Evolutionary conservation across 164 flowering plant species (phyloP), one percentile per base, ranked within the genome.

Genomic region (Nymphaea thermarum): DNA sequence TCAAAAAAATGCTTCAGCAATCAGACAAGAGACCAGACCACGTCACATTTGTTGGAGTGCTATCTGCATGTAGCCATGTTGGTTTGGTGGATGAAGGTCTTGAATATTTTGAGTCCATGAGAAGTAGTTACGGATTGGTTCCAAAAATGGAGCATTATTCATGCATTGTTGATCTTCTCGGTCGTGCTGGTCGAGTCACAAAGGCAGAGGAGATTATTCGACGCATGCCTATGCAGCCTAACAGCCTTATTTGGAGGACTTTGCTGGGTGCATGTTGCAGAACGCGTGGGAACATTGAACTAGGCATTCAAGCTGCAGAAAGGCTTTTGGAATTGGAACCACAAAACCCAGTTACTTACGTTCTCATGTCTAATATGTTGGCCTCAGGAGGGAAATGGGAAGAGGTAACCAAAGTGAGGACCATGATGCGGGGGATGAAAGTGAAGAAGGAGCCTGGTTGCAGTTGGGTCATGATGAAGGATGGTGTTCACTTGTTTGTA

Each of bases 41-140:
- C 72, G 96, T 90, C 60, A 93, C 98, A 0, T 90, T 93, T 75
- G 95, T 93, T n/a, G 98, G 96, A 44, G 90, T 90, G 53, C 77
- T 93, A 68, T 90, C 98, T 16, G 98, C 96, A 60, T 93, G 98
- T 79, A 90, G 98, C 78, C 98, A 93, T 71, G 86, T 77, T 8
- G 96, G 98, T 0, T 75, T 88, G 76, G 88, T 88, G 12, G 77
- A 79, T n/a, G 80, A 84, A 74, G 96, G 92, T 2, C 73, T 82
- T 43, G 65, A 77, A 44, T 85, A 87, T 80, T 93, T 93, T 64
- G 80, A 83, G 44, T 90, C 89, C 43, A 93, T 93, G 96, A 81
- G 68, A 65, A 72, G 75, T 69, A 71, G 68, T 3, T 84, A 83
- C 62, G 80, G 82, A 2, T 75, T 93, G 64, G 66, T 74, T 72